Evolutionary conservation across 2,329 filamentous ascomycete genomes (phyloP).

Genomic region (Phaeosphaeriaceae sp.): DNA sequence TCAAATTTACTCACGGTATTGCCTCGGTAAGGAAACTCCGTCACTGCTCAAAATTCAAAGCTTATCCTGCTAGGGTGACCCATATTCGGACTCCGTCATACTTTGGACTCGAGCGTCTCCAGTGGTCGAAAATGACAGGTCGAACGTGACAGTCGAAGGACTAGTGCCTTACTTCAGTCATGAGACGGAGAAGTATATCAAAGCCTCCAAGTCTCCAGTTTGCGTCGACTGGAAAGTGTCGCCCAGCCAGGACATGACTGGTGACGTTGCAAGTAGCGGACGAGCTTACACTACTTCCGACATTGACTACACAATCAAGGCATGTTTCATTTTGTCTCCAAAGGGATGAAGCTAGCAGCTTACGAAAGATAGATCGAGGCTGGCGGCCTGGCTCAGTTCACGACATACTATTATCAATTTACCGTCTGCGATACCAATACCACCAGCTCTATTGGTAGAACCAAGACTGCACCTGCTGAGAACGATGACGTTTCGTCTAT

Average conservation of each 20-base stretch:
- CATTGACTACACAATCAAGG: slow-evolving; percentile 79
- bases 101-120: slow-evolving; percentile 49
- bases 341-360: too few species aligned
- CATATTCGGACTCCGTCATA: slow-evolving; percentile 52
- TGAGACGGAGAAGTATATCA: slow-evolving; percentile 61
- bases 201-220: slow-evolving; percentile 66
- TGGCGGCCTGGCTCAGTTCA: slow-evolving; percentile 67
- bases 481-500: slow-evolving; percentile 66
- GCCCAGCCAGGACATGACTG: too few species aligned
- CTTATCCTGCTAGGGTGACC: slow-evolving; percentile 43
- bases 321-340: slow-evolving; percentile 37
- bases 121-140: slow-evolving; percentile 48
- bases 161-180: slow-evolving; percentile 62
- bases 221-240: slow-evolving; percentile 69
- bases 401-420: slow-evolving; percentile 75
- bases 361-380: slow-evolving; percentile 79
- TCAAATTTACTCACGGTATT: slow-evolving; percentile 55
- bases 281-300: slow-evolving; percentile 74
- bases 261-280: slow-evolving; percentile 63
- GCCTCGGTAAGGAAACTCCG: slow-evolving; percentile 30
- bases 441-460: slow-evolving; percentile 69
- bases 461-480: slow-evolving; percentile 71
- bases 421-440: slow-evolving; percentile 70
- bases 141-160: slow-evolving; percentile 63
- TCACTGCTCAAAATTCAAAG: not conserved